Conservation (phyloP, 225 moss, liverwort and hornwort genomes). For the Neckera pumila region DNA sequence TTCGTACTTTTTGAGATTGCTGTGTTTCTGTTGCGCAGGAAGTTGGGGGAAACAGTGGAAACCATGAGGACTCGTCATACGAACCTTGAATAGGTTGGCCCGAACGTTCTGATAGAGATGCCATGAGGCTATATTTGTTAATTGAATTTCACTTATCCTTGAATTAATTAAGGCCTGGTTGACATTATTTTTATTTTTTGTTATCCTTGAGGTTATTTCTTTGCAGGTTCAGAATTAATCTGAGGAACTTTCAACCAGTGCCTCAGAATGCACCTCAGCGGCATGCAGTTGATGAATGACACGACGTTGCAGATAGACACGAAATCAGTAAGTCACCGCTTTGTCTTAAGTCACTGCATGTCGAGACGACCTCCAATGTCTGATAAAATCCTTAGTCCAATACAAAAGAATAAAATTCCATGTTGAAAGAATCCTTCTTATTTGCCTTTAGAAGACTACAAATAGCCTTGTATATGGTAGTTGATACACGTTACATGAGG, state of each 20-base stretch:
- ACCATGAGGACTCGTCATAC: conserved; percentile 78
- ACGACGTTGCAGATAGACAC: not conserved
- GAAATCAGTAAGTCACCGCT: not conserved
- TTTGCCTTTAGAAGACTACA: not conserved
- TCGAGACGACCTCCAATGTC: not conserved
- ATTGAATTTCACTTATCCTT: not conserved
- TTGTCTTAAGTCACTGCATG: not conserved
- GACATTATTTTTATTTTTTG: too few species aligned
- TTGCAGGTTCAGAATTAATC: not conserved
- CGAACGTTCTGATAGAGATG: not conserved
- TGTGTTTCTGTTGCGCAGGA: conserved; percentile 48
- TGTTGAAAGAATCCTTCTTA: not conserved
- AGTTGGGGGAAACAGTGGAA: conserved; percentile 45
- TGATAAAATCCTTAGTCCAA: not conserved
- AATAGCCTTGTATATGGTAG: not conserved
- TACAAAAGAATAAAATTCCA: too few species aligned
- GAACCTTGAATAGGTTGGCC: conserved; percentile 47
- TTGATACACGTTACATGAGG: not conserved
- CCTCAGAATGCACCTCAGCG: not conserved
- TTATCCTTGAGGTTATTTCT: not conserved
- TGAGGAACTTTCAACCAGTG: not conserved
- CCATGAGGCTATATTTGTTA: not conserved
- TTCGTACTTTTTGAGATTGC: conserved; percentile 74
- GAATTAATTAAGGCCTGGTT: not conserved
- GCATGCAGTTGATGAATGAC: not conserved